Evolutionary conservation across 78 protist species (phyloP), one percentile per base, ranked within the genome.

Genomic region (Polysphondylium violaceum): DNA sequence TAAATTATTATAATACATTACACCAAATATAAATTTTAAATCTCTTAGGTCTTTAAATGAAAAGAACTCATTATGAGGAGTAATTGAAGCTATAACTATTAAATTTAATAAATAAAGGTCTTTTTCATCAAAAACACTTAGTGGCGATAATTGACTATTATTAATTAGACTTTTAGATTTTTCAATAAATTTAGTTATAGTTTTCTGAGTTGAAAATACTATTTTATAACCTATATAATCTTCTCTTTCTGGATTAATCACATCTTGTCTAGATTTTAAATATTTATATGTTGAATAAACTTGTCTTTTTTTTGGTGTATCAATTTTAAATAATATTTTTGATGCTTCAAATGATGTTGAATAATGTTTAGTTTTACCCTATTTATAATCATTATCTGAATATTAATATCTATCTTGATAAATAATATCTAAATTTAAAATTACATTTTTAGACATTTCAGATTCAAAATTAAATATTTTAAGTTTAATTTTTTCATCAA

Each of bases 81-180:
- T n/a, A n/a, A n/a, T n/a, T n/a, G n/a, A n/a, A n/a, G n/a, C n/a
- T n/a, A n/a, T n/a, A n/a, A n/a, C n/a, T n/a, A n/a, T n/a, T n/a
- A 65, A 21, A 65, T 65, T 65, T 65, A 65, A 65, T 38, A 38
- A 65, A 38, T 65, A 65, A 38, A 38, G 19, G 40, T 65, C 73
- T n/a, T 35, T 35, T 33, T 25, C 19, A 1, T 29, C 35, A 25
- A 61, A 33, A n/a, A n/a, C n/a, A n/a, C n/a, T 61, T 61, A n/a
- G 33, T 61, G n/a, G 9, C 9, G 23, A 16, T 16, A 33, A 17
- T 60, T 60, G n/a, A 12, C 31, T 31, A 31, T 27, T 7, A 50
- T 2, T 50, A 19, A 19, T 14, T 50, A 50, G 17, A 50, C 56
- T 50, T 50, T 14, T 47, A 12, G 53, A 47, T 47, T 47, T 11